Evolutionary conservation across 2,329 filamentous ascomycete species (phyloP).

Genomic region (Sporothrix inflata): DNA sequence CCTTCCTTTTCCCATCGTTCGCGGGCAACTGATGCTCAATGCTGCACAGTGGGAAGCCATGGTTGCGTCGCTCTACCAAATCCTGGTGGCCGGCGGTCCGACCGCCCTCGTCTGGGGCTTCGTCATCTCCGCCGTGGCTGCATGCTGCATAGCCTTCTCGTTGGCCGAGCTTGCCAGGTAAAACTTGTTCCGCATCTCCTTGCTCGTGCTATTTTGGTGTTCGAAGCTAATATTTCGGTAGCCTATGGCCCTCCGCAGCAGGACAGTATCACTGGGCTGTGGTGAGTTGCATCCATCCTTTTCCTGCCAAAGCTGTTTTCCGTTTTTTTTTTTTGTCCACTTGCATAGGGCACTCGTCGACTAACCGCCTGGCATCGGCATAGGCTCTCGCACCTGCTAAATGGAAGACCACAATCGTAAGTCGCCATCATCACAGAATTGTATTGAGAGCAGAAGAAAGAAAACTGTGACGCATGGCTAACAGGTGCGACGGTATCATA

Average conservation of each 20-base stretch:
- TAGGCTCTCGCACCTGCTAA: constrained; percentile 7
- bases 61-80: constrained; percentile 21
- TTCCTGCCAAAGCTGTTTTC: background rate
- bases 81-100: constrained; percentile 23
- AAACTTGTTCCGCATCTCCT: background rate
- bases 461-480: background rate
- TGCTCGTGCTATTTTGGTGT: background rate
- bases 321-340: background rate
- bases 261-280: constrained; percentile 18
- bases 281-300: constrained; percentile 5
- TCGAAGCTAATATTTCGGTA: constrained; percentile 3
- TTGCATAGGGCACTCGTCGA: background rate
- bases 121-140: constrained; percentile 10
- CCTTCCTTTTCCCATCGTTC: background rate
- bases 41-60: constrained; percentile 23
- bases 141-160: constrained; percentile 23
- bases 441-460: constrained; percentile 6
- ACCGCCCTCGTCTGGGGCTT: constrained; percentile 23
- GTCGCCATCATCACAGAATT: background rate
- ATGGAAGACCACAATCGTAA: constrained; percentile 16
- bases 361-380: background rate
- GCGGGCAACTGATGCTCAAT: background rate
- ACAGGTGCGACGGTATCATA: background rate
- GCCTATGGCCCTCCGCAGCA: constrained; percentile 14
- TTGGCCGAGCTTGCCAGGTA: constrained; percentile 23